Evolutionary conservation across 2,329 filamentous ascomycete genomes (phyloP), one percentile per base, ranked within the genome.

Genomic region (Clarireedia monteithiana): DNA sequence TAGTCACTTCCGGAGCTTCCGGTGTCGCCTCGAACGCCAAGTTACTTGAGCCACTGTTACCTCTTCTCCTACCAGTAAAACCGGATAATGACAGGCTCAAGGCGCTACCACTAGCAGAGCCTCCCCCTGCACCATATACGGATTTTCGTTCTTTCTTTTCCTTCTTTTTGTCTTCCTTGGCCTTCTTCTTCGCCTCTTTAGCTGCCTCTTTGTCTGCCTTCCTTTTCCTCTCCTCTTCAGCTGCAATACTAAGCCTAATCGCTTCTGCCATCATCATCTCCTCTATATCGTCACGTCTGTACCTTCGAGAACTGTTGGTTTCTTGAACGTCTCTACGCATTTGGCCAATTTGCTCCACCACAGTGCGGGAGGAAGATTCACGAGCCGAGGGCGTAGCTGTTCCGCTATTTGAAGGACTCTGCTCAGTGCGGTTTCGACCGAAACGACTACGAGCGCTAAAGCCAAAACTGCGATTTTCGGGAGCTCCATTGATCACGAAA

Each of bases 221-320:
- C 48, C 82, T 86, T 63, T 90, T 88, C n/a, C 92, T 82, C 44
- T 97, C 92, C 66, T 97, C 92, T 69, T 99, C 94, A 1, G 89
- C 86, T 0, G 88, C 91, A n/a, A 99, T 76, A 48, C 91, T 96
- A 30, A 96, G 72, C 40, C 94, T 80, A 48, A 99, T 95, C 0
- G 94, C 94, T 70, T 99, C 94, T 78, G 94, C 90, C 77, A 97
- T 91, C 94, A 99, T 99, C 76, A 99, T 88, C 49, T 96, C 92
- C 69, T 99, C 94, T 0, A 97, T 78, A 63, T 97, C 91, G 23
- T 95, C 89, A 68, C 95, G 83, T 30, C 89, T 79, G 59, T 82
- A 74, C 58, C 84, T 73, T 42, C 63, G 62, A 40, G 64, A 34
- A 24, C 53, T 58, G 17, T 56, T 58, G 73, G 73, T 52, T 55